Conservation (phyloP, 768 basidiomycete genomes). For the Hemileccinum impolitum region DNA sequence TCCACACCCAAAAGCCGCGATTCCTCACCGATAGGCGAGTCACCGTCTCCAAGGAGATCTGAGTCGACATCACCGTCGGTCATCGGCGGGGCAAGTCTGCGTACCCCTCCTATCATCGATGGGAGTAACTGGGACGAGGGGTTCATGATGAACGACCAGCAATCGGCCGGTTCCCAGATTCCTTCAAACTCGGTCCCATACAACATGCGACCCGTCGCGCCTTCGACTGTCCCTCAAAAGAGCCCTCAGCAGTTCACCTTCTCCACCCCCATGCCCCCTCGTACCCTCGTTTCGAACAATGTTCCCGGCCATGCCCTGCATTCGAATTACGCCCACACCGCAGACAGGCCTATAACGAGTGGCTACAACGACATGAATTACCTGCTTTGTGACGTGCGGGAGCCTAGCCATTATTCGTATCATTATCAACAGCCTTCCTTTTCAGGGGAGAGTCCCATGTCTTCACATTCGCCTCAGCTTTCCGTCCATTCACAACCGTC, state of each 20-base stretch:
- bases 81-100: constrained; percentile 27
- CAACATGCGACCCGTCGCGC: constrained; percentile 41
- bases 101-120: constrained; percentile 48
- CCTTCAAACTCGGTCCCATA: constrained; percentile 42
- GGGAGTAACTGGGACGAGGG: constrained; percentile 53
- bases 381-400: constrained; percentile 43
- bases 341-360: constrained; percentile 48
- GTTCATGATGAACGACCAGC: constrained; percentile 49
- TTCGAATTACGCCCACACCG: constrained; percentile 44
- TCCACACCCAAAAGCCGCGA: constrained; percentile 53
- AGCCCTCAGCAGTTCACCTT: constrained; percentile 46
- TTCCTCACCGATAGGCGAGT: constrained; percentile 61
- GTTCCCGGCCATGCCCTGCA: constrained; percentile 38
- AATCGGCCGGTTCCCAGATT: constrained; percentile 32
- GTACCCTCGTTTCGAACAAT: constrained; percentile 39
- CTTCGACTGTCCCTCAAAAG: constrained; percentile 44
- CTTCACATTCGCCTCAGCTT: constrained; percentile 42
- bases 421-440: constrained; percentile 51
- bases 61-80: constrained; percentile 34
- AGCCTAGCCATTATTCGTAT: constrained; percentile 49
- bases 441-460: constrained; percentile 39
- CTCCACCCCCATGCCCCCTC: constrained; percentile 40
- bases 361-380: constrained; percentile 49
- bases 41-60: constrained; percentile 42
- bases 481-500: constrained; percentile 34